These are phyloP conservation scores for sweet orange (Citrus sinensis) DNA, from an alignment of 345 rosid genomes.

Conservation along the genomic window DNA sequence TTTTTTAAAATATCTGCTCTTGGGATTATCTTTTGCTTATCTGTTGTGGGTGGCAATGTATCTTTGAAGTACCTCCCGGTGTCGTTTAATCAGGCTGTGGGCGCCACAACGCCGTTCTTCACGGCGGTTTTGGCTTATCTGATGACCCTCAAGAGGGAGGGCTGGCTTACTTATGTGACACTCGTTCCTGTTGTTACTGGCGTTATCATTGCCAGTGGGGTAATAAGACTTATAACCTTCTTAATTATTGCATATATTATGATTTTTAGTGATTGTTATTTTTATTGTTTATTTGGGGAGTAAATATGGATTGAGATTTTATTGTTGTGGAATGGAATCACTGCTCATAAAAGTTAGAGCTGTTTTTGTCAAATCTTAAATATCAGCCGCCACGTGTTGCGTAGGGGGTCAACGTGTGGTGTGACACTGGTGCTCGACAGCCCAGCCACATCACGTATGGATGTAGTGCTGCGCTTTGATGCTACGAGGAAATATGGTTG, in stretches of 20 bases:
- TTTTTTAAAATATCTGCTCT: slow-evolving; percentile 40
- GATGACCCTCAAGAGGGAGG: slow-evolving; percentile 35
- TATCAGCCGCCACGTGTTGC: too few relatives aligned
- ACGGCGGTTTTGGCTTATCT: slow-evolving; percentile 40
- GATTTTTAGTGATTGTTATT: not conserved
- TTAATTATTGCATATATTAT: too few relatives aligned
- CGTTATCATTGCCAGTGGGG: slow-evolving; percentile 47
- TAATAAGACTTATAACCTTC: slow-evolving; percentile 7
- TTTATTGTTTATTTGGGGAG: not conserved
- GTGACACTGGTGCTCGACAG: not conserved
- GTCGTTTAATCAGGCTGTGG: slow-evolving; percentile 48
- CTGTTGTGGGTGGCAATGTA: slow-evolving; percentile 45
- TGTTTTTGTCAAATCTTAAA: too few relatives aligned
- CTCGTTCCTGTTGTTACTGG: slow-evolving; percentile 46
- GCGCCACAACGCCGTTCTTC: slow-evolving; percentile 52
- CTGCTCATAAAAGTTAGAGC: not conserved
- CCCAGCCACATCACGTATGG: not conserved
- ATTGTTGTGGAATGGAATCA: not conserved
- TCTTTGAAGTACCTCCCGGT: slow-evolving; percentile 48
- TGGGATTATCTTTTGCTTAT: slow-evolving; percentile 39
- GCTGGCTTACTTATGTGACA: slow-evolving; percentile 36
- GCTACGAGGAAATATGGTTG: too few relatives aligned
- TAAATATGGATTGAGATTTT: not conserved
- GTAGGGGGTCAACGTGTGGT: too few relatives aligned
- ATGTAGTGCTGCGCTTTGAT: too few relatives aligned